phyloP scores from a whole-genome alignment of 1,284 basidiomycete species.

The Tilletiaria anomala region DNA sequence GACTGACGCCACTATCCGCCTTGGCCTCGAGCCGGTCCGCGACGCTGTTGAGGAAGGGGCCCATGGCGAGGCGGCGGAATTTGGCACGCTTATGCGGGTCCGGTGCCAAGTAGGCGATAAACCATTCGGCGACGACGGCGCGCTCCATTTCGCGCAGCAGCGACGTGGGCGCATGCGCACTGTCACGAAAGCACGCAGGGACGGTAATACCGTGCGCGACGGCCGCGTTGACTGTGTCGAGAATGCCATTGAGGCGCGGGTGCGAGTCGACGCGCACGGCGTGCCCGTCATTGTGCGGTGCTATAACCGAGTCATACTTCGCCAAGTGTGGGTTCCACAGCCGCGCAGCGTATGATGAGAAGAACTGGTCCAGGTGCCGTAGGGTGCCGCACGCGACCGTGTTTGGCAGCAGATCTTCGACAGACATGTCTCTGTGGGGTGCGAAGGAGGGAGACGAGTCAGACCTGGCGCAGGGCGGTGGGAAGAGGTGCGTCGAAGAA shows the following conservation, averaged over 20 bases:
- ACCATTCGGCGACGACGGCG: slow-evolving; percentile 65
- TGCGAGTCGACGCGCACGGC: slow-evolving; percentile 60
- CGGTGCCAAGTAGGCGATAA: slow-evolving; percentile 46
- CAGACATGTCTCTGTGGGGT: not conserved
- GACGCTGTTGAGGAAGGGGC: slow-evolving; percentile 54
- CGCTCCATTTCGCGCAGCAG: slow-evolving; percentile 45
- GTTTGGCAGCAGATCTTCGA: slow-evolving; percentile 59
- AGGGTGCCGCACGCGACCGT: slow-evolving; percentile 54
- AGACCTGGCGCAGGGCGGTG: no score
- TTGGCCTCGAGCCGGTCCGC: slow-evolving; percentile 47
- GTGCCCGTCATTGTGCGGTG: slow-evolving; percentile 56
- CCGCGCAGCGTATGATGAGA: slow-evolving; percentile 41
- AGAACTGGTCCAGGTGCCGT: slow-evolving; percentile 12
- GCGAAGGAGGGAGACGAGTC: no score
- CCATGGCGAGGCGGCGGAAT: slow-evolving; percentile 61
- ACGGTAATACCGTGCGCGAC: slow-evolving; percentile 52
- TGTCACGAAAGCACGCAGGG: slow-evolving; percentile 12
- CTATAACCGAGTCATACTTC: slow-evolving; percentile 52
- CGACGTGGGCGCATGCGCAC: no score
- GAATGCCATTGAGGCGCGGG: slow-evolving; percentile 60
- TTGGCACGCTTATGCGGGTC: slow-evolving; percentile 45
- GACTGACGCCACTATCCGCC: slow-evolving; percentile 2
- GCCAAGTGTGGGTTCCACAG: slow-evolving; percentile 55
- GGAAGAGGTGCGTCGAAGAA: no score
- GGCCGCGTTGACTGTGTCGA: slow-evolving; percentile 53